phyloP scores from a whole-genome alignment of 495 filamentous ascomycete species.

The Xylaria palmicola region DNA sequence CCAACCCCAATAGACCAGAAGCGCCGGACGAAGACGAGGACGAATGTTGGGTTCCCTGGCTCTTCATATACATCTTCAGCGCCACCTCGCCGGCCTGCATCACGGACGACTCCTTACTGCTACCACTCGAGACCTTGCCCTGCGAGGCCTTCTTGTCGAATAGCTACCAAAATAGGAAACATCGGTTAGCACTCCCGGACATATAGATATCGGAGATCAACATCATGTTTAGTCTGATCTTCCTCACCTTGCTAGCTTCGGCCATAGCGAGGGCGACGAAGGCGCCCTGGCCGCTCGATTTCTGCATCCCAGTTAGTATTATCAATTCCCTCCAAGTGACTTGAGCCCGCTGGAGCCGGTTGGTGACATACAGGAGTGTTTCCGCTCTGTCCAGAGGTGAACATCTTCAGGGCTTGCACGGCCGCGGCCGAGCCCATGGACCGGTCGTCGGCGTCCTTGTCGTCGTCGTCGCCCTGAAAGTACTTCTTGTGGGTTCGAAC shows the following conservation, averaged over 20 bases:
- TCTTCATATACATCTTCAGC: conserved; percentile 56
- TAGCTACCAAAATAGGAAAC: conserved; percentile 25
- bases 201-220: neutral
- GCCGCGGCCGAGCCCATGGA: conserved; percentile 60
- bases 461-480: conserved; percentile 38
- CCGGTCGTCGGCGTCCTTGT: conserved; percentile 34
- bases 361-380: conserved; percentile 22
- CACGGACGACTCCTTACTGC: conserved; percentile 51
- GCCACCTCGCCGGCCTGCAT: conserved; percentile 56
- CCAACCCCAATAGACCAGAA: conserved; percentile 35
- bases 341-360: neutral
- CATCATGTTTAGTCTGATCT: neutral
- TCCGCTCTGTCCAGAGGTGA: conserved; percentile 43
- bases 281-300: conserved; percentile 38
- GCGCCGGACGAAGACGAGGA: conserved; percentile 22
- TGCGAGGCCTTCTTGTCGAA: conserved; percentile 49
- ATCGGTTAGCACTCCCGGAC: neutral
- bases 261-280: conserved; percentile 56
- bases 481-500: conserved; percentile 15
- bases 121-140: conserved; percentile 44
- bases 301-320: conserved; percentile 24
- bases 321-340: neutral
- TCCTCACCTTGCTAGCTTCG: conserved; percentile 48
- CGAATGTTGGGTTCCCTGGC: conserved; percentile 31
- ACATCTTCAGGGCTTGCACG: conserved; percentile 69